Base-by-base conservation (phyloP, 2,329 filamentous ascomycete species). In the Ilyonectria robusta region DNA sequence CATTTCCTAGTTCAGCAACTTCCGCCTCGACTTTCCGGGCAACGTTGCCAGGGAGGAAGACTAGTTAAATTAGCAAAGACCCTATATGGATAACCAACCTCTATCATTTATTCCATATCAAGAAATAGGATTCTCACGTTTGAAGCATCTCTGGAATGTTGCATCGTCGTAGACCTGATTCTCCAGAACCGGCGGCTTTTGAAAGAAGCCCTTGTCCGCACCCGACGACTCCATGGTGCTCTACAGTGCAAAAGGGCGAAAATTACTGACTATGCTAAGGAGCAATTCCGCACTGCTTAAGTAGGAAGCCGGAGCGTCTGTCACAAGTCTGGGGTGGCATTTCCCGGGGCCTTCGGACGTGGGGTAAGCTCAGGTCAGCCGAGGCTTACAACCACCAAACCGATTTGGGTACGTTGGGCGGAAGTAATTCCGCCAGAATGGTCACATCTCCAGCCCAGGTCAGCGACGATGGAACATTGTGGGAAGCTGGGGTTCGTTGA, bases 141-240 rank as follows among this genome's bases (percentile, higher is more conserved):
- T 81, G 33, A 89, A 80, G n/a, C 85, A 81, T 35, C 88, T 81
- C 72, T 84, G 84, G 29, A 87, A 83, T 59, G 83, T 85, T 6
- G 78, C 79, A 75, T 91, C 88, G 40, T 90, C 86, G 48, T 85
- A 78, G 65, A 87, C 88, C 65, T 90, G 88, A 70, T 90, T 91
- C 15, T 77, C 80, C 51, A 91, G 76, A 10, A 83, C 80, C 2
- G 85, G 86, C 4, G 84, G 79, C 44, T 83, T 77, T 71, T 90
- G 88, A 70, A 91, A 88, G 78, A 89, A 89, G 66, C 89, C 88
- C 9, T 75, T 81, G 68, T 85, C 81, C 13, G 83, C 78, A 57
- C 81, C 81, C 13, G 84, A 84, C 3, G 82, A 76, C 63, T 85
- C 78, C 84, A 86, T 85, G 59, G 19, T 35, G 46, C 46, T 26